These are phyloP conservation scores for Starmera quercuum DNA, from an alignment of 805 yeast species.

Conservation along the genomic window DNA sequence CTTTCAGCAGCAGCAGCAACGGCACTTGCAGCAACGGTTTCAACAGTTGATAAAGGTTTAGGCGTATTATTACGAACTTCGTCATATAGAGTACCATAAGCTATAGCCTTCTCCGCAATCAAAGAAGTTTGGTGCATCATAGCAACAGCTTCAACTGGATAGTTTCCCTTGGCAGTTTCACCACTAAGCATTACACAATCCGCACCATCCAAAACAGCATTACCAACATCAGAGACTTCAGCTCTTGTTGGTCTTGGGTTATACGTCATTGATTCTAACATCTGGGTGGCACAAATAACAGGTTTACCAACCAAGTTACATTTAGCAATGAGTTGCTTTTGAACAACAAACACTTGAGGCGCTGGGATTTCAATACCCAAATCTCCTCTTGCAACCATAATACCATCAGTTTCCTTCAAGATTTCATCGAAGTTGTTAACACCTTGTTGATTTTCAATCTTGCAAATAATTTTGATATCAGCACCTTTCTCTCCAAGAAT, in stretches of 20 bases:
- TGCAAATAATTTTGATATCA: conserved; percentile 91
- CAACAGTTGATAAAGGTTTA: conserved; percentile 88
- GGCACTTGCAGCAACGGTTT: conserved; percentile 96
- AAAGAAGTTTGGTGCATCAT: conserved; percentile 98
- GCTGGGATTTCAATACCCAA: conserved; percentile 99
- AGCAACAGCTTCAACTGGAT: conserved; percentile 94
- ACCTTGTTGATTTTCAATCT: conserved; percentile 99
- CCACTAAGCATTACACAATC: conserved; percentile 99
- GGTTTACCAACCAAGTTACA: conserved; percentile 99
- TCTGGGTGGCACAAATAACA: conserved; percentile 98
- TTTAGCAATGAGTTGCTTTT: conserved; percentile 97
- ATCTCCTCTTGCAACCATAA: conserved; percentile 99
- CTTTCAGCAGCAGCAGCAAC: conserved; percentile 96
- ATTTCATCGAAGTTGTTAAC: conserved; percentile 98
- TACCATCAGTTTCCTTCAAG: conserved; percentile 93
- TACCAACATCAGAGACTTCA: conserved; percentile 98
- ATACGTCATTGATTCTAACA: conserved; percentile 99
- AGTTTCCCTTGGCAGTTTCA: conserved; percentile 99
- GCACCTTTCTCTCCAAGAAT: conserved; percentile 97
- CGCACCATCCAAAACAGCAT: conserved; percentile 98
- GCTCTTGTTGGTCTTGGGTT: conserved; percentile 99
- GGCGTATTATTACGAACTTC: conserved; percentile 81
- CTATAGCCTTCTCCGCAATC: conserved; percentile 94
- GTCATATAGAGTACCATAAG: conserved; percentile 76
- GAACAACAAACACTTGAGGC: conserved; percentile 96